Evolutionary conservation across 2,329 filamentous ascomycete species (phyloP), one percentile per base, ranked within the genome.

Genomic region (Rhinocladiella mackenziei): DNA sequence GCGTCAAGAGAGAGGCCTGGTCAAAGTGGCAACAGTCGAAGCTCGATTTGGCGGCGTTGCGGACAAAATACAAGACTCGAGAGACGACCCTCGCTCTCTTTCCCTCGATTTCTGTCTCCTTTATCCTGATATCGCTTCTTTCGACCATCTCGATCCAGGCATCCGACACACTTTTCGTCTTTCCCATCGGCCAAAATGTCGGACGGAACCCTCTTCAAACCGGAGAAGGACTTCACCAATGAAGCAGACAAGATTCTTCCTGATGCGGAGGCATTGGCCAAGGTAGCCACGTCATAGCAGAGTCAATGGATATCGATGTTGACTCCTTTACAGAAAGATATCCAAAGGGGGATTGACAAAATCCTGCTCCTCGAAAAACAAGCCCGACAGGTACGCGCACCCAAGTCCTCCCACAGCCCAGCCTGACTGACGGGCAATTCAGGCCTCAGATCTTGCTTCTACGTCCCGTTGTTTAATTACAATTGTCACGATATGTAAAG

Each of bases 201-300:
- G 62, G 86, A 89, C 70, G 81, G 81, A 69, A 70, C 77, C 62
- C 70, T 81, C 59, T 66, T 92, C 68, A 94, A 94, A 80, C 87
- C 91, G 63, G 92, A 98, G 76, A 96, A 94, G 84, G 92, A 98
- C 81, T 96, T 86, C 80, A 84, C 86, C 64, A 94, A 95, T 73
- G 89, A 97, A 71, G 88, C 87, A 62, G 89, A 97, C 75, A 81
- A 84, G 71, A 80, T 87, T 70, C 82, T 98, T 58, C 86, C 88
- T 37, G 89, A 96, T 70, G 88, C 89, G 48, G 82, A 97, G 75
- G 77, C 85, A 72, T 80, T 95, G 58, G 89, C 89, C 58, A 83
- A 89, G 77, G 89, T 92, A 70, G n/a, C n/a, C 55, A 65, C 26
- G 19, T 46, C 11, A 41, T 19, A 5, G n/a, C 15, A 3, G 18